Base-by-base conservation (phyloP, 192 early-diverging fungal genomes). In the Entomortierella parvispora region DNA sequence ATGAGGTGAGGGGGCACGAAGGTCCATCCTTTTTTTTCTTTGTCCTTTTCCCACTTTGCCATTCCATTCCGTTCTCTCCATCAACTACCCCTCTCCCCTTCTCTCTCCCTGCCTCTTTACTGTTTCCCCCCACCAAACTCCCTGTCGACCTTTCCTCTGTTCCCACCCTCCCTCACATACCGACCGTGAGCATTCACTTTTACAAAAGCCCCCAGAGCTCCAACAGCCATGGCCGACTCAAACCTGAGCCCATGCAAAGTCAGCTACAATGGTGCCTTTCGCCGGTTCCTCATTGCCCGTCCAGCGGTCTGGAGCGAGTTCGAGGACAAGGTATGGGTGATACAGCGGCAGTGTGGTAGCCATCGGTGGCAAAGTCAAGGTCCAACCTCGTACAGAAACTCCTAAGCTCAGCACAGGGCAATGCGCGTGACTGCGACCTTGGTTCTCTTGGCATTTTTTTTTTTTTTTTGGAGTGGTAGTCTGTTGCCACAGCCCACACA, bases 221-320 rank as follows among this genome's bases (percentile, higher is more conserved):
- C 40, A 34, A 33, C 26, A 29, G 37, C 43, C 37, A 65, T 72
- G 69, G 61, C 60, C 15, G 69, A 65, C 55, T 37, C 62, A 7
- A 48, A 57, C 46, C 57, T 45, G 53, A 75, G 71, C 51, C 62
- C 56, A 22, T 75, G 71, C 63, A 75, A 75, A 46, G 56, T 75
- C 49, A 56, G 56, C 63, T 60, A 33, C 34, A 75, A 66, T 20
- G 71, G 71, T 17, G 58, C 71, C 50, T 33, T 75, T 11, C 62
- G 63, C 2, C 63, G 71, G 37, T 75, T 75, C 63, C 61, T 75
- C 42, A 44, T 75, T 23, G 44, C 32, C 4, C 62, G 63, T 26
- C 71, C 71, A 4, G 63, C 71, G 3, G 20, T 53, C 57, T 75
- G 71, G 71, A 18, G 15, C 6, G 58, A 66, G 56, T 66, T 75